Evolutionary conservation across 2,329 filamentous ascomycete species (phyloP).

Genomic region (Microdochium trichocladiopsis): DNA sequence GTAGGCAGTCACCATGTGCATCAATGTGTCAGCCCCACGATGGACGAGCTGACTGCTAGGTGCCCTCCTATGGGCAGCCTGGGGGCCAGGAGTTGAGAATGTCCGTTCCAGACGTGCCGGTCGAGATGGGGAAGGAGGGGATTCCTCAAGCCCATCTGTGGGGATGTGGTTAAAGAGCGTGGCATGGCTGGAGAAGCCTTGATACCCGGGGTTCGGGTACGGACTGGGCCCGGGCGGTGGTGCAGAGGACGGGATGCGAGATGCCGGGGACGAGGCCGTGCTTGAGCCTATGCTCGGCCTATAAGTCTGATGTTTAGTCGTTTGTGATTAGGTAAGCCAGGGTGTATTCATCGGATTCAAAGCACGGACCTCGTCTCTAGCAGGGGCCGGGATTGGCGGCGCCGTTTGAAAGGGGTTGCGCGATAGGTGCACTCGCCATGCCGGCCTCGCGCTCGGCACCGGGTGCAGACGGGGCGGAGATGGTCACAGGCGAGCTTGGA

Average conservation of each 20-base stretch:
- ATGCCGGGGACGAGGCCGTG: background rate
- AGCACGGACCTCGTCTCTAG: background rate
- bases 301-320: background rate
- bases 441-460: conserved; percentile 10
- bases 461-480: conserved; percentile 14
- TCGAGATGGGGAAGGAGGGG: background rate
- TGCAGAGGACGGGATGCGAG: background rate
- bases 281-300: background rate
- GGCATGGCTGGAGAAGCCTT: conserved; percentile 11
- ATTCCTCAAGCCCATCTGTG: conserved; percentile 1
- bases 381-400: background rate
- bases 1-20: background rate
- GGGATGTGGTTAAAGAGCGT: conserved; percentile 6
- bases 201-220: conserved; percentile 15
- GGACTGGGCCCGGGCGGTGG: background rate
- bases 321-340: background rate
- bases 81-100: conserved; percentile 3
- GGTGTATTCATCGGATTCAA: background rate
- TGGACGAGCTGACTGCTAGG: background rate
- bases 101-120: conserved; percentile 1
- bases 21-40: background rate
- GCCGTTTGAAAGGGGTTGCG: conserved; percentile 7
- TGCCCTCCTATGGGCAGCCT: background rate
- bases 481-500: conserved; percentile 18
- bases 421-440: conserved; percentile 9